Conservation (phyloP, 208 protist species). For the Acanthamoeba sp. region DNA sequence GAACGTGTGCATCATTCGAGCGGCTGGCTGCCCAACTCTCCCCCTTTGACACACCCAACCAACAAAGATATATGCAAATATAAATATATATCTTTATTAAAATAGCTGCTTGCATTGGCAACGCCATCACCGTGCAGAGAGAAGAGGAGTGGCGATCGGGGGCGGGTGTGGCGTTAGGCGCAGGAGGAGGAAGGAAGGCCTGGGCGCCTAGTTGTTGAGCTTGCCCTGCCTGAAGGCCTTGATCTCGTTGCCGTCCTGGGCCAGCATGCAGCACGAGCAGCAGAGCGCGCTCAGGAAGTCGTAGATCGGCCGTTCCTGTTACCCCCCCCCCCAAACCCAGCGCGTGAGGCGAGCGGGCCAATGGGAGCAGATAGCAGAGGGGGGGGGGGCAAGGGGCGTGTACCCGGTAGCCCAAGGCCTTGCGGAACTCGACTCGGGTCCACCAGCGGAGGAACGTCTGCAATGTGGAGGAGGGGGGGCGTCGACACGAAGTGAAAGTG, state of each 20-base stretch:
- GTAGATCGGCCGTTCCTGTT: conserved; percentile 7
- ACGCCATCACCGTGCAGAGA: no score
- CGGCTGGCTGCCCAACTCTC: no score
- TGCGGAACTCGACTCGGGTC: background rate
- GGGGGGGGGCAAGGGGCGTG: background rate
- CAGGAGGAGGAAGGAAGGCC: no score
- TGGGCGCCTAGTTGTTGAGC: background rate
- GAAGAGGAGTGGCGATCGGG: no score
- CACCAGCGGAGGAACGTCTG: conserved; percentile 17
- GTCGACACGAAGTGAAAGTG: background rate
- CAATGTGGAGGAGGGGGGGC: background rate
- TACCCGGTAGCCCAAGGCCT: conserved; percentile 26
- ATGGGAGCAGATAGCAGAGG: background rate
- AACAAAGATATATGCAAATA: no score
- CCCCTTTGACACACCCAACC: no score
- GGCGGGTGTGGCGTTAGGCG: no score
- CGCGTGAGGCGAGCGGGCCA: background rate
- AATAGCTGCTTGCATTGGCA: no score
- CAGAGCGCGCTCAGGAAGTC: background rate
- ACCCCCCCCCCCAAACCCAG: background rate
- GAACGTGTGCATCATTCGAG: background rate
- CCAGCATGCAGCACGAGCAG: conserved; percentile 31
- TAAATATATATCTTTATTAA: no score
- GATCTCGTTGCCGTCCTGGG: conserved; percentile 37
- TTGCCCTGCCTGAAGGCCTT: conserved; percentile 30